Evolutionary conservation across 495 filamentous ascomycete species (phyloP), one percentile per base, ranked within the genome.

Genomic region (Trichoderma parareesei): DNA sequence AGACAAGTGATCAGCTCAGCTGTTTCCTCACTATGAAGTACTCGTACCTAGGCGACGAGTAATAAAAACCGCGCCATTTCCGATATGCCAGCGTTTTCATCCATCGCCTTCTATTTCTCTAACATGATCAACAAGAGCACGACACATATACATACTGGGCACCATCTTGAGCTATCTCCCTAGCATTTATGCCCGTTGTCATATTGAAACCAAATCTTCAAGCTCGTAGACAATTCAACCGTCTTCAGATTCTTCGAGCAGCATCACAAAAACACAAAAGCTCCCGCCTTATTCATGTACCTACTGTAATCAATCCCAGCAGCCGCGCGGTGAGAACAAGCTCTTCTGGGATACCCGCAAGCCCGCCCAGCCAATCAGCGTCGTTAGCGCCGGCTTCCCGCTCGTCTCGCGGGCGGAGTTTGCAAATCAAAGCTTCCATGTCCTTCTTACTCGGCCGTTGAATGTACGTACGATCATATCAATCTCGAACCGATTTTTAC

Each of bases 301-400:
- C n/a, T n/a, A n/a, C n/a, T n/a, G 27, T 27, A 48, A 18, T 48
- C 44, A 16, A 48, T 0, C 16, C 27, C 27, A 27, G 27, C 16
- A 49, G 27, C 27, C 4, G 53, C 3, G 53, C 53, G 27, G 3
- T 35, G 53, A 14, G 27, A 11, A 57, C 16, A 27, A 27, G 27
- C 27, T 27, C 27, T 27, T 27, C 27, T 27, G 0, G 27, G 27
- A 27, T 27, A 27, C 27, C 27, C 27, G 27, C 27, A 27, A 27
- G 27, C 27, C 46, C 53, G 16, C 37, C 27, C 9, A 11, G 11
- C 53, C 53, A 57, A 57, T 57, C 53, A 57, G 53, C 20, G 33
- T 57, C 53, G 53, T 57, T 57, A 57, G 53, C 53, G 53, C 53
- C 53, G 53, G 53, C 53, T 57, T 57, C 53, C 53, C 53, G 53